A percentile compares a stretch with the other conserved stretches of the same genome.
These are phyloP conservation scores for Amphicarpaea edgeworthii DNA, from an alignment of 306 rosid genomes.

Conservation along the genomic window DNA sequence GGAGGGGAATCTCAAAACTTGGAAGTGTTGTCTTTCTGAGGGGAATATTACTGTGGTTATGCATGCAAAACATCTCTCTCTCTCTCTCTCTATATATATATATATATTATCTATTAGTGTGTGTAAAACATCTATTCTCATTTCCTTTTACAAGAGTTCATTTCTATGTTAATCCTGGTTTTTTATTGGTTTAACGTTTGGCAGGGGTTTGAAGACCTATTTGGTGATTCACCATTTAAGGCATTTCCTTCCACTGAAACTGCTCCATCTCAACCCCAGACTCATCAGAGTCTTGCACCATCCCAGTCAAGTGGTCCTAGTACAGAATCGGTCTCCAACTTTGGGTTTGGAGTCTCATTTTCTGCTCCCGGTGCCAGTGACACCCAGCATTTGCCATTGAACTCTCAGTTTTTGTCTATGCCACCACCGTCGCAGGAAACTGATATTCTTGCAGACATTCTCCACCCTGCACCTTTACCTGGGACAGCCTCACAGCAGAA, in stretches of 20 bases:
- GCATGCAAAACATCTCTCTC: too few relatives aligned
- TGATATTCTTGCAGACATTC: constrained; percentile 82
- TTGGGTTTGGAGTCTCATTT: constrained; percentile 65
- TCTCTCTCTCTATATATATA: too few relatives aligned
- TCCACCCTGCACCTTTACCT: constrained; percentile 70
- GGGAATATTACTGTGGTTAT: not conserved
- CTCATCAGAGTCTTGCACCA: constrained; percentile 47
- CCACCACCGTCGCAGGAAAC: constrained; percentile 58
- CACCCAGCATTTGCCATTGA: constrained; percentile 52
- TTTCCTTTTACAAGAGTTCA: constrained; percentile 1
- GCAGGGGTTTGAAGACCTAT: constrained; percentile 80
- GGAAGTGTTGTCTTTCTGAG: not conserved
- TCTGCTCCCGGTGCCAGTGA: constrained; percentile 52
- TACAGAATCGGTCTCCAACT: constrained; percentile 54
- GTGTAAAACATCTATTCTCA: not conserved
- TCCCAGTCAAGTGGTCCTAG: constrained; percentile 40
- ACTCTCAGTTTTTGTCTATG: constrained; percentile 51
- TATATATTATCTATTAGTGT: too few relatives aligned
- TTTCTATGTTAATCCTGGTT: constrained; percentile 21
- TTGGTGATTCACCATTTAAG: constrained; percentile 81
- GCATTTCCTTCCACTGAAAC: constrained; percentile 63
- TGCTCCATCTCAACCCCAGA: constrained; percentile 56
- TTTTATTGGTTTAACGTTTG: constrained; percentile 40
- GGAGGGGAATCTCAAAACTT: constrained; percentile 6
- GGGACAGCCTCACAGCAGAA: constrained; percentile 54